Percentiles rank a stretch among this genome's conserved stretches.
Evolutionary conservation across 2,329 filamentous ascomycete genomes (phyloP).

Genomic region (Sclerotinia sclerotiorum): DNA sequence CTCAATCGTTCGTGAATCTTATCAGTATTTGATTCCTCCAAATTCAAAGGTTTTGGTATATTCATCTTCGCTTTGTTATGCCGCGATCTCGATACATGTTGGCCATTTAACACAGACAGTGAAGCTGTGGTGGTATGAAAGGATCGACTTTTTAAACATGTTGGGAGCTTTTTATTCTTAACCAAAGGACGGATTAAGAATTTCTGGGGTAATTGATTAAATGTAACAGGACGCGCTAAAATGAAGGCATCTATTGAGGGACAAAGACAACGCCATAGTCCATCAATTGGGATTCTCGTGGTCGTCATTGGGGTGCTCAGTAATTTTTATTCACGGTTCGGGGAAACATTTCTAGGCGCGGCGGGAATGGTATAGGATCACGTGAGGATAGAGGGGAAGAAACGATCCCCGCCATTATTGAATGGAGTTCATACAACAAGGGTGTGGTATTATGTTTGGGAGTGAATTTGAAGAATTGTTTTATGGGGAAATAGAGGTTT

Average conservation of each 20-base stretch:
- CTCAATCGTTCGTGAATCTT: conserved; percentile 52
- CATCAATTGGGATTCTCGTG: conserved; percentile 49
- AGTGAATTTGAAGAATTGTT: background rate
- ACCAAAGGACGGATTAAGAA: background rate
- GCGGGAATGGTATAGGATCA: conserved; percentile 8
- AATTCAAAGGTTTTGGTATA: background rate
- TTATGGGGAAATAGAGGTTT: background rate
- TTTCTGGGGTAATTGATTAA: conserved; percentile 17
- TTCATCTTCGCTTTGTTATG: background rate
- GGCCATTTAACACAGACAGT: background rate
- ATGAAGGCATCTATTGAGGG: conserved; percentile 51
- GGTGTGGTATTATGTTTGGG: background rate
- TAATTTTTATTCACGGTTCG: conserved; percentile 15
- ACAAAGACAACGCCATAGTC: conserved; percentile 64
- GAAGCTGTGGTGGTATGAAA: conserved; percentile 3
- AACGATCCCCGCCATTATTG: conserved; percentile 8
- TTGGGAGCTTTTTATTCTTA: conserved; percentile 10
- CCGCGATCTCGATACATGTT: background rate
- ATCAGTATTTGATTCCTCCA: background rate
- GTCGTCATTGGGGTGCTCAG: conserved; percentile 39
- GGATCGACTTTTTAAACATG: conserved; percentile 7
- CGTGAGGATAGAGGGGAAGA: conserved; percentile 11
- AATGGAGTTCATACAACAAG: background rate
- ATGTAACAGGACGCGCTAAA: conserved; percentile 5
- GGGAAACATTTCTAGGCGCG: conserved; percentile 12